phyloP scores from a whole-genome alignment of 805 yeast genomes.

The Yamadazyma laniorum region DNA sequence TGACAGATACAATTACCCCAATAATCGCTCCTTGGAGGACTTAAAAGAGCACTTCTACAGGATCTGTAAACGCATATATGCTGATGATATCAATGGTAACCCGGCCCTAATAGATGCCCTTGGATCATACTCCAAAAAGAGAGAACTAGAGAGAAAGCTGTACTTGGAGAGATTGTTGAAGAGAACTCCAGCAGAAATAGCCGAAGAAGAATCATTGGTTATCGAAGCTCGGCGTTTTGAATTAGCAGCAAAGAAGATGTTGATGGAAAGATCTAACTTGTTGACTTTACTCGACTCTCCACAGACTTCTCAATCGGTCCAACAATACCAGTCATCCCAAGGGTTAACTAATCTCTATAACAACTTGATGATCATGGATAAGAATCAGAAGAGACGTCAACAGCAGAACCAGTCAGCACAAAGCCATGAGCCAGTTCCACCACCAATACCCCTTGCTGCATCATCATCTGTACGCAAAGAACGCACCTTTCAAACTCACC shows the following conservation, averaged over 20 bases:
- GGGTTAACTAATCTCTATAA: constrained; percentile 86
- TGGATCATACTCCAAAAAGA: constrained; percentile 60
- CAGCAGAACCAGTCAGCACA: constrained; percentile 33
- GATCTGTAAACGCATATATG: constrained; percentile 56
- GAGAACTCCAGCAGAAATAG: constrained; percentile 93
- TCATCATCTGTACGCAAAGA: constrained; percentile 47
- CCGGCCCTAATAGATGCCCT: constrained; percentile 58
- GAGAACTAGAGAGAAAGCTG: constrained; percentile 76
- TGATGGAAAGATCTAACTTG: constrained; percentile 76
- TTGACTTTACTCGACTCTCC: constrained; percentile 85
- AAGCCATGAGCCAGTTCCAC: constrained; percentile 48
- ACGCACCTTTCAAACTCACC: constrained; percentile 43
- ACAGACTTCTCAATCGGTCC: constrained; percentile 67
- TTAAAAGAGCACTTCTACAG: constrained; percentile 77
- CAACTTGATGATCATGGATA: constrained; percentile 69
- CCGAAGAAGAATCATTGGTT: constrained; percentile 93
- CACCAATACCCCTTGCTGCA: constrained; percentile 56
- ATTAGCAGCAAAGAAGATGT: constrained; percentile 84
- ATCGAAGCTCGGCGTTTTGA: constrained; percentile 92
- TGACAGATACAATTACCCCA: constrained; percentile 49
- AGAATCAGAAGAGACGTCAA: constrained; percentile 54
- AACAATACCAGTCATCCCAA: constrained; percentile 77
- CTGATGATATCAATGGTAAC: constrained; percentile 38
- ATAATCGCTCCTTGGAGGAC: constrained; percentile 63
- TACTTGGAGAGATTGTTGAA: constrained; percentile 74